Evolutionary conservation across 305 asterid species (phyloP).

Genomic region (Solanum hybrid): DNA sequence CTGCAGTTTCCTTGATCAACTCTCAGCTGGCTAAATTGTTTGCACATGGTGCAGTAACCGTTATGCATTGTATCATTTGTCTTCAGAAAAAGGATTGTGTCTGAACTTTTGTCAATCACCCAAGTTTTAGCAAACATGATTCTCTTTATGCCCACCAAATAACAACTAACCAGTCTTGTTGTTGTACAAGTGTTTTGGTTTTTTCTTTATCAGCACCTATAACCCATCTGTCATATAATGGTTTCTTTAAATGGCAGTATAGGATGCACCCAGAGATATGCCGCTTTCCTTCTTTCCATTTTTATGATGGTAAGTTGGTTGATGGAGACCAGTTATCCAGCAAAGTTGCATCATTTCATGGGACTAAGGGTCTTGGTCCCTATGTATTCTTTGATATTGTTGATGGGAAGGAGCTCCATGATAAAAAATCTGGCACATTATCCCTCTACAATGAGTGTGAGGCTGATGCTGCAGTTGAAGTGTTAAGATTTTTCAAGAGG

Average conservation of each 20-base stretch:
- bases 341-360: slow-evolving; percentile 74
- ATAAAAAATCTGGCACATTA: slow-evolving; percentile 58
- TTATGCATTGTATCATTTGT: not conserved
- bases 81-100: not conserved
- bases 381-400: slow-evolving; percentile 77
- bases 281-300: slow-evolving; percentile 84
- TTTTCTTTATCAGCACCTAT: not conserved
- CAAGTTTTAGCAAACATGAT: not conserved
- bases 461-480: slow-evolving; percentile 97
- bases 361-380: slow-evolving; percentile 78
- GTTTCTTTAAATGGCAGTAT: slow-evolving; percentile 52
- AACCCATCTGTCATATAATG: slow-evolving; percentile 1
- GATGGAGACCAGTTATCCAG: slow-evolving; percentile 58
- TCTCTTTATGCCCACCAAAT: not conserved
- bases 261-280: slow-evolving; percentile 99
- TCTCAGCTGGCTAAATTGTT: not conserved
- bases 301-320: slow-evolving; percentile 89
- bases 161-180: not conserved
- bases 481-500: slow-evolving; percentile 52
- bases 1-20: slow-evolving; percentile 1
- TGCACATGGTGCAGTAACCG: not conserved
- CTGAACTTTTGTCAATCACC: not conserved
- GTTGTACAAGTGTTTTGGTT: not conserved
- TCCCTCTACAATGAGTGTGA: slow-evolving; percentile 82
- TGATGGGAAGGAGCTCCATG: slow-evolving; percentile 90